phyloP scores from a whole-genome alignment of 2,329 filamentous ascomycete genomes.

The Leptodontidium sp. region DNA sequence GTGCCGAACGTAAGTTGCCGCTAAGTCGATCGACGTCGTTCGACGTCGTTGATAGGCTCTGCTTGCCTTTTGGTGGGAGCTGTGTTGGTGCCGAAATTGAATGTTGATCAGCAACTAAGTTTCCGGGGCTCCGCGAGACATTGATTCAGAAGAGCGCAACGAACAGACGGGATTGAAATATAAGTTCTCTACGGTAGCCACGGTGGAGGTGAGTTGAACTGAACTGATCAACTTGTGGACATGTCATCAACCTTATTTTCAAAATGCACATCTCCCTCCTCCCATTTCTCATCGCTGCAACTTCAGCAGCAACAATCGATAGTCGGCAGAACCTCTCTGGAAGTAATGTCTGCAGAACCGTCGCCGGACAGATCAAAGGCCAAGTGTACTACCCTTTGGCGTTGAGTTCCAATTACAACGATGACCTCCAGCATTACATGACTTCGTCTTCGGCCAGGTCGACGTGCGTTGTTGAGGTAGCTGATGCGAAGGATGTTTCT shows the following conservation, averaged over 20 bases:
- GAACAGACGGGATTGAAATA: background rate
- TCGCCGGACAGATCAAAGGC: constrained; percentile 7
- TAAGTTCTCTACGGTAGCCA: background rate
- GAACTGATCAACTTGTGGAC: background rate
- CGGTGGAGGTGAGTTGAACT: background rate
- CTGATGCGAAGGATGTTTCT: constrained; percentile 40
- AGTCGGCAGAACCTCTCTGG: background rate
- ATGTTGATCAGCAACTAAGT: background rate
- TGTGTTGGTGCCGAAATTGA: background rate
- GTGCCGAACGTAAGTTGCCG: background rate
- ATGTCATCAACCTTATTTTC: too few species aligned
- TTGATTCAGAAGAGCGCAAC: background rate
- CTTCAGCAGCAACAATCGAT: constrained; percentile 2
- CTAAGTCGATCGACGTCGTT: background rate
- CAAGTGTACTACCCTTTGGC: constrained; percentile 7
- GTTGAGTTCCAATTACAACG: background rate
- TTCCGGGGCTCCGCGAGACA: background rate
- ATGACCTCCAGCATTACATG: constrained; percentile 42
- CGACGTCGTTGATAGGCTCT: background rate
- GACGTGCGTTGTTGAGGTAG: constrained; percentile 43
- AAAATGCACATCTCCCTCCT: background rate
- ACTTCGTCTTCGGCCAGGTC: constrained; percentile 41
- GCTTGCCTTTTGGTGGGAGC: background rate
- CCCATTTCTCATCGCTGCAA: background rate
- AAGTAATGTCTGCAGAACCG: constrained; percentile 4